phyloP scores from a whole-genome alignment of 2,329 filamentous ascomycete genomes.

The Fusarium globosum region DNA sequence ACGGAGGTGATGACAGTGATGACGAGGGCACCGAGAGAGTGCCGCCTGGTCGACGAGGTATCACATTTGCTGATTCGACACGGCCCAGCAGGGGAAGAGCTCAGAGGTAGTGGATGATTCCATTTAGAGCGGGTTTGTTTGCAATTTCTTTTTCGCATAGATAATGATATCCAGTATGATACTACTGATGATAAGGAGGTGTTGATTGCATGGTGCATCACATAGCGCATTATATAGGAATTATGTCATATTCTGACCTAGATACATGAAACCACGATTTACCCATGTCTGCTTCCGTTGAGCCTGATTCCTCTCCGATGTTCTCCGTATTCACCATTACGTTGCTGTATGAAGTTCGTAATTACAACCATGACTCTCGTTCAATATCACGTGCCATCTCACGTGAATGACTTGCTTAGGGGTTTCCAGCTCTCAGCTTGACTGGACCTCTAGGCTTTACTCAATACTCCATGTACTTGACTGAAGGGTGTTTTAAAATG shows the following conservation, averaged over 20 bases:
- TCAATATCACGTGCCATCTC: neutral
- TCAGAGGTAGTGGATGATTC: conserved; percentile 15
- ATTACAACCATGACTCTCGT: neutral
- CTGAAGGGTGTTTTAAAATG: neutral
- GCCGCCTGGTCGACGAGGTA: conserved; percentile 64
- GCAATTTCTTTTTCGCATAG: conserved; percentile 38
- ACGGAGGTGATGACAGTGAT: conserved; percentile 54
- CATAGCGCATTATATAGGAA: conserved; percentile 24
- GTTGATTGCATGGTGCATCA: conserved; percentile 24
- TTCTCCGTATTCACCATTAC: neutral
- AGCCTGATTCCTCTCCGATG: neutral
- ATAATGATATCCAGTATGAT: conserved; percentile 33
- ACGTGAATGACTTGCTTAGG: conserved; percentile 6
- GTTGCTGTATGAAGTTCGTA: neutral
- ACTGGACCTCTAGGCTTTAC: neutral
- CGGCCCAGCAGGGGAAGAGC: conserved; percentile 36
- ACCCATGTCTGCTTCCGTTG: neutral
- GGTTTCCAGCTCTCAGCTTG: neutral
- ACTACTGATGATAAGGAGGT: conserved; percentile 10
- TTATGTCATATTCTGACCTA: conserved; percentile 4
- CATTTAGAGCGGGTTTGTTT: conserved; percentile 30
- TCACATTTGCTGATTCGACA: conserved; percentile 67
- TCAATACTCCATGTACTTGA: neutral
- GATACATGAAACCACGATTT: neutral
- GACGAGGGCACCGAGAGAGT: conserved; percentile 68